Conservation (phyloP, 305 asterid species). For the Salvia sclarea region DNA sequence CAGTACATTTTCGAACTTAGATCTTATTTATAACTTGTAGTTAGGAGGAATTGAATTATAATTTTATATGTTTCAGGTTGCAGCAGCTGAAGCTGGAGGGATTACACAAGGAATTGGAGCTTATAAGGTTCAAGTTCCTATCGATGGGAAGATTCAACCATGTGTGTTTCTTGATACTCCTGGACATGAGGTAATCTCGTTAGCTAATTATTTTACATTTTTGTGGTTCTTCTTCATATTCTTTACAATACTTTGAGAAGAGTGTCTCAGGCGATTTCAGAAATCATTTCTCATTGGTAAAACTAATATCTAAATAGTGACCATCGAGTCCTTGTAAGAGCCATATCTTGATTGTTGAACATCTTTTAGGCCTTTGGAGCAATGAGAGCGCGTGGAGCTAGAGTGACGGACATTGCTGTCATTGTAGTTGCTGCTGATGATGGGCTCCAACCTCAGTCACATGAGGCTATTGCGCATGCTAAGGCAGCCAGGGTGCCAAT, state of each 20-base stretch:
- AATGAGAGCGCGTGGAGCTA: conserved; percentile 99
- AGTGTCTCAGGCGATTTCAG: conserved; percentile 3
- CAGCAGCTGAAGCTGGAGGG: conserved; percentile 98
- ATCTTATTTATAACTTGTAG: conserved; percentile 15
- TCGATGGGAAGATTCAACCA: conserved; percentile 72
- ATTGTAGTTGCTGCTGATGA: conserved; percentile 99
- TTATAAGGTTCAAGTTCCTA: conserved; percentile 80
- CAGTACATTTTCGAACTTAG: conserved; percentile 16
- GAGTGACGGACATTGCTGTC: conserved; percentile 95
- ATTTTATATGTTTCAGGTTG: conserved; percentile 61
- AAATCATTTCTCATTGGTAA: background rate
- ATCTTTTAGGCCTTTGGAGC: conserved; percentile 90
- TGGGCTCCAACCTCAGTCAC: conserved; percentile 89
- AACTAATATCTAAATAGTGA: conserved; percentile 26
- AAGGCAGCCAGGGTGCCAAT: conserved; percentile 92
- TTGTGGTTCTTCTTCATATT: conserved; percentile 5
- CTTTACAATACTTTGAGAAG: background rate
- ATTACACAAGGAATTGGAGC: conserved; percentile 99
- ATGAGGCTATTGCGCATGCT: conserved; percentile 98
- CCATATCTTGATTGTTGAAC: conserved; percentile 28
- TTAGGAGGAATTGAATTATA: conserved; percentile 31
- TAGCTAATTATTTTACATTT: conserved; percentile 6
- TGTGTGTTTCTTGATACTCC: conserved; percentile 98
- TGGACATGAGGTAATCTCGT: conserved; percentile 85
- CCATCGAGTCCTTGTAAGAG: conserved; percentile 23